These are phyloP conservation scores for Cajanus cajan DNA, from an alignment of 306 rosid genomes.

Conservation along the genomic window DNA sequence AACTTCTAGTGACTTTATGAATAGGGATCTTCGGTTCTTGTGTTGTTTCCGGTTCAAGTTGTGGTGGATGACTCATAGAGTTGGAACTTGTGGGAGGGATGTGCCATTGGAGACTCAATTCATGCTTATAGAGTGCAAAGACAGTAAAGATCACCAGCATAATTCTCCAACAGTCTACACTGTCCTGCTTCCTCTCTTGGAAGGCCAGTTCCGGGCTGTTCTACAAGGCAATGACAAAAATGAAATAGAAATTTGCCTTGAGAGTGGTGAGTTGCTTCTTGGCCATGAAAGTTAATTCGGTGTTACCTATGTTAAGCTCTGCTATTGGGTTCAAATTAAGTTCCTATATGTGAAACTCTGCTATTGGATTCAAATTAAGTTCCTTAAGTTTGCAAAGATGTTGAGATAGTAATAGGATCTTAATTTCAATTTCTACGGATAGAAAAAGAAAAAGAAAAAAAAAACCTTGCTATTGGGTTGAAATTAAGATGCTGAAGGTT, in stretches of 20 bases:
- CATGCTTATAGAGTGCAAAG: constrained; percentile 83
- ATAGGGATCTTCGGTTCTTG: constrained; percentile 77
- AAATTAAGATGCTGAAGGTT: neutral
- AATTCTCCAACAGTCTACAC: constrained; percentile 70
- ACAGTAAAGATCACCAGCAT: constrained; percentile 39
- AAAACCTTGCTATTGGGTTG: neutral
- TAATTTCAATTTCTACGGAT: no score
- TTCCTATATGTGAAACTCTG: constrained; percentile 40
- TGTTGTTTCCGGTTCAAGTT: constrained; percentile 93
- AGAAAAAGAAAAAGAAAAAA: no score
- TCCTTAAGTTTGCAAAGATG: neutral
- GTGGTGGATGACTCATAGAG: constrained; percentile 99
- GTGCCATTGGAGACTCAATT: constrained; percentile 95
- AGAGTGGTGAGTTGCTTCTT: constrained; percentile 85
- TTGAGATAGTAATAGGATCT: no score
- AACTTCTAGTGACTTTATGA: neutral
- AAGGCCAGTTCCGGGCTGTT: constrained; percentile 87
- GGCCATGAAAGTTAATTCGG: constrained; percentile 36
- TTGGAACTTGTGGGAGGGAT: constrained; percentile 86
- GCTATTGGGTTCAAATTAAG: constrained; percentile 37
- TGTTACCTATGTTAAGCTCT: constrained; percentile 36
- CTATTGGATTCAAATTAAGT: constrained; percentile 33
- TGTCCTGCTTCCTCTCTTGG: constrained; percentile 89
- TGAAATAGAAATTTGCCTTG: constrained; percentile 83
- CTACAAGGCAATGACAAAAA: constrained; percentile 89